phyloP scores from a whole-genome alignment of 768 basidiomycete genomes.

The Rhodotorula babjevae region DNA sequence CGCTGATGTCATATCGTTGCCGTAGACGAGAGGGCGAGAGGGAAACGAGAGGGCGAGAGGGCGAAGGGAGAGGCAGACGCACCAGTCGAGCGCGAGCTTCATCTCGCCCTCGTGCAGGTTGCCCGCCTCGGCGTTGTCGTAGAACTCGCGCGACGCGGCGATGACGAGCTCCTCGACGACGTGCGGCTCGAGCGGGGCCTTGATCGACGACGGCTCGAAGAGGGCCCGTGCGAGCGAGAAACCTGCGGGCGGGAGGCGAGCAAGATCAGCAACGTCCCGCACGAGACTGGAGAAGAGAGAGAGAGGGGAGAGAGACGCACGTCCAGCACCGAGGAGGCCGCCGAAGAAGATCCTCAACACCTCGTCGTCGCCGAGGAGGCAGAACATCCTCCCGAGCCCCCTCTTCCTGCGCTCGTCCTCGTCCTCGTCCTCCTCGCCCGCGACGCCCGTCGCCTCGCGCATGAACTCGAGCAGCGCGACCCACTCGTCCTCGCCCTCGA shows the following conservation, averaged over 20 bases:
- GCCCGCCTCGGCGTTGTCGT: conserved; percentile 87
- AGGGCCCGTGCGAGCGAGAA: conserved; percentile 28
- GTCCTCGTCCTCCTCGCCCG: conserved; percentile 52
- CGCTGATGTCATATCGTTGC: background rate
- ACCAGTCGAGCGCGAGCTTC: conserved; percentile 97
- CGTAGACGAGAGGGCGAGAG: background rate
- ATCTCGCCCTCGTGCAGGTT: conserved; percentile 91
- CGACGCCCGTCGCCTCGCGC: conserved; percentile 60
- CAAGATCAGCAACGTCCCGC: conserved; percentile 41
- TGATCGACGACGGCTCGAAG: conserved; percentile 57
- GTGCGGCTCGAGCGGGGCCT: conserved; percentile 53
- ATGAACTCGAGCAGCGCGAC: conserved; percentile 82
- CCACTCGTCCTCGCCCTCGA: conserved; percentile 71
- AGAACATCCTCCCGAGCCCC: conserved; percentile 67
- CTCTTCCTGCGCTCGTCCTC: conserved; percentile 57
- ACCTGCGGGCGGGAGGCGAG: conserved; percentile 51
- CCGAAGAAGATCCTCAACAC: conserved; percentile 75
- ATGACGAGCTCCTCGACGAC: conserved; percentile 71
- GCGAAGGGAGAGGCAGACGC: conserved; percentile 35
- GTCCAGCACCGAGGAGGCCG: conserved; percentile 77
- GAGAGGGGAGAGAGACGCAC: conserved; percentile 56
- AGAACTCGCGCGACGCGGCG: conserved; percentile 76
- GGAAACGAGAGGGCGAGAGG: background rate
- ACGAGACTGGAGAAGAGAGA: background rate
- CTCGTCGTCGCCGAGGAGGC: conserved; percentile 65